Conservation (phyloP, 305 asterid genomes). For the Fraxinus velutina region DNA sequence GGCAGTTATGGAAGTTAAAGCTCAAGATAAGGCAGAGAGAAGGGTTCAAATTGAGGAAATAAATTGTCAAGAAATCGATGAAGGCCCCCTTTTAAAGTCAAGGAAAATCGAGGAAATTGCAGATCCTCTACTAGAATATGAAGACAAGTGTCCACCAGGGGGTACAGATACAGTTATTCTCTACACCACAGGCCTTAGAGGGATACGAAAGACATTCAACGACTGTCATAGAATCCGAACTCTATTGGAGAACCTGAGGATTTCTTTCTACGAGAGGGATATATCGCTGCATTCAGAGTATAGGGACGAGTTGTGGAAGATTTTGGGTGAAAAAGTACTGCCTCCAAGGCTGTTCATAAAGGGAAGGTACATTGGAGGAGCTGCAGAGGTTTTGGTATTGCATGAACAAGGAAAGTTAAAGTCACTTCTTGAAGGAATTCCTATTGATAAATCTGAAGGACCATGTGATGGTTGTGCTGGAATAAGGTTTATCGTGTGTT, state of each 20-base stretch:
- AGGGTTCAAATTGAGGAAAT: slow-evolving; percentile 30
- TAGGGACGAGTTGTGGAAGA: slow-evolving; percentile 70
- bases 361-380: slow-evolving; percentile 95
- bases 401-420: slow-evolving; percentile 78
- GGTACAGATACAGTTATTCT: slow-evolving; percentile 59
- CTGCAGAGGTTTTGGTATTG: slow-evolving; percentile 66
- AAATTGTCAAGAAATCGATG: slow-evolving; percentile 25
- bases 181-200: slow-evolving; percentile 85
- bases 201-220: slow-evolving; percentile 78
- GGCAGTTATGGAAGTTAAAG: slow-evolving; percentile 62
- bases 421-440: slow-evolving; percentile 70
- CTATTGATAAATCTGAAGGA: slow-evolving; percentile 37
- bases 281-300: slow-evolving; percentile 80
- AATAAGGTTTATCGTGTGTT: slow-evolving; percentile 68
- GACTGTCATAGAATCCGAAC: slow-evolving; percentile 66
- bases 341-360: slow-evolving; percentile 80
- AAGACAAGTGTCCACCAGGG: slow-evolving; percentile 73
- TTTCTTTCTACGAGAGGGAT: slow-evolving; percentile 71
- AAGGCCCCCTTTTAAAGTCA: slow-evolving; percentile 48
- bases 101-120: slow-evolving; percentile 35
- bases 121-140: slow-evolving; percentile 50
- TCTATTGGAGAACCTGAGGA: slow-evolving; percentile 51
- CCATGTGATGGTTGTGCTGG: slow-evolving; percentile 79
- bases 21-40: slow-evolving; percentile 46
- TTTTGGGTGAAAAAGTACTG: slow-evolving; percentile 47